A percentile compares a stretch with the other conserved stretches of the same genome.
Conservation (phyloP, 2,329 filamentous ascomycete species). For the Pyrenophora teres region DNA sequence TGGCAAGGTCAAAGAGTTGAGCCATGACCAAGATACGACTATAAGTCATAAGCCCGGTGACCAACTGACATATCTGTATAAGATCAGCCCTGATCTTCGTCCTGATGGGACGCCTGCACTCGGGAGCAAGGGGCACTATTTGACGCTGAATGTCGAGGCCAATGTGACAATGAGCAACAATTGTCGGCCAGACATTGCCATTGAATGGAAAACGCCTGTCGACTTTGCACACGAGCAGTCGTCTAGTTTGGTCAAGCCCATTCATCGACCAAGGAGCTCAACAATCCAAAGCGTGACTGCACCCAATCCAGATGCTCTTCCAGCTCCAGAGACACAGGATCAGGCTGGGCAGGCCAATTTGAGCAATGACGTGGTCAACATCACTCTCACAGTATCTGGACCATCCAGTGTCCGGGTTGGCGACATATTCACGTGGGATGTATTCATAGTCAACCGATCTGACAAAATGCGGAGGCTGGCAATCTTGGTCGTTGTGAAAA, state of each 20-base stretch:
- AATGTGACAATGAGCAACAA: slow-evolving; percentile 60
- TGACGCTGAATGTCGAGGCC: slow-evolving; percentile 66
- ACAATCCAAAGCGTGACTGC: slow-evolving; percentile 24
- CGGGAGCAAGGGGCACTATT: slow-evolving; percentile 44
- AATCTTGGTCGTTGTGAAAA: slow-evolving; percentile 68
- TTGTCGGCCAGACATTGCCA: slow-evolving; percentile 65
- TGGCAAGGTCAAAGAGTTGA: slow-evolving; percentile 61
- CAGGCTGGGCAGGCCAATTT: slow-evolving; percentile 21
- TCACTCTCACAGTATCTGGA: slow-evolving; percentile 75
- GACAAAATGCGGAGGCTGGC: slow-evolving; percentile 69
- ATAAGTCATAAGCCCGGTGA: slow-evolving; percentile 71
- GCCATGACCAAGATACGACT: slow-evolving; percentile 55
- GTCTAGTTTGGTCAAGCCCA: slow-evolving; percentile 46
- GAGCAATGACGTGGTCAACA: slow-evolving; percentile 61
- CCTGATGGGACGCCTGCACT: slow-evolving; percentile 56
- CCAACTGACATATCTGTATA: slow-evolving; percentile 76
- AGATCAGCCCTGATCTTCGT: slow-evolving; percentile 54
- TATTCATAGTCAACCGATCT: slow-evolving; percentile 77
- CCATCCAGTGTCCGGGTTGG: slow-evolving; percentile 65
- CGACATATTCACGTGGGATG: slow-evolving; percentile 71
- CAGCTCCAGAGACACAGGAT: slow-evolving; percentile 27
- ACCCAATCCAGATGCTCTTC: slow-evolving; percentile 36
- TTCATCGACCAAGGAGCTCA: slow-evolving; percentile 38
- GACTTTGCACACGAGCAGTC: slow-evolving; percentile 64
- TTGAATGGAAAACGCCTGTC: slow-evolving; percentile 70